Base-by-base conservation (phyloP, 1,139 yeast genomes). In the Yamadazyma diospyri region DNA sequence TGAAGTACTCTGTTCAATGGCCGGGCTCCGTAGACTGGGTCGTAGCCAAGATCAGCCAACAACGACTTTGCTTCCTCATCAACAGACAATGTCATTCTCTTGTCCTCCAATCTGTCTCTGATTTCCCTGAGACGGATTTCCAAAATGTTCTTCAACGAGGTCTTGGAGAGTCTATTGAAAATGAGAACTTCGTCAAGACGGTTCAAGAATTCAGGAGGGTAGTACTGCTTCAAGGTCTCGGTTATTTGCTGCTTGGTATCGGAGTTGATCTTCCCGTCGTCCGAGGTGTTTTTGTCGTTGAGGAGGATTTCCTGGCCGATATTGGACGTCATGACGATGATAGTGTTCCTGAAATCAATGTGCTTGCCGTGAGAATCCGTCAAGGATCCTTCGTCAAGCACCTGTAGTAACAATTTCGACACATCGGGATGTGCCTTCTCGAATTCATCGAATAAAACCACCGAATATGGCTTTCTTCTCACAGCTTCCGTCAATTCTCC, bases 401-500 rank as follows among this genome's bases (percentile, higher is more conserved):
- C 97, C 58, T 92, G 98, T 36, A 92, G 64, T 36, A 92, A 64
- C 30, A 92, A 72, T 55, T 92, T 92, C 16, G 94, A 80, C 18
- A 92, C 82, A 58, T 92, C 98, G 4, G 89, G 84, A 54, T 92
- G 97, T 0, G 98, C 97, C 58, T 92, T 92, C 51, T 92, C 98
- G 57, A 92, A 85, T 60, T 92, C 98, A 59, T 92, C 98, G 57
- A 92, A 92, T 39, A 92, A 65, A 2, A 92, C 82, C 26, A 92
- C 95, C 1, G 97, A 74, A 47, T 92, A 92, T 12, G 98, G 98
- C 51, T 87, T 89, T 49, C 97, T 76, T 55, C 96, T 76, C 10
- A 92, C 94, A 3, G 96, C 95, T 57, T 92, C 97, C 1, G 98
- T 92, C 43, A 92, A 69, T 57, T 92, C 97, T 34, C 98, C 98